Base-by-base conservation (phyloP, 805 yeast species). In the Hanseniaspora lindneri region DNA sequence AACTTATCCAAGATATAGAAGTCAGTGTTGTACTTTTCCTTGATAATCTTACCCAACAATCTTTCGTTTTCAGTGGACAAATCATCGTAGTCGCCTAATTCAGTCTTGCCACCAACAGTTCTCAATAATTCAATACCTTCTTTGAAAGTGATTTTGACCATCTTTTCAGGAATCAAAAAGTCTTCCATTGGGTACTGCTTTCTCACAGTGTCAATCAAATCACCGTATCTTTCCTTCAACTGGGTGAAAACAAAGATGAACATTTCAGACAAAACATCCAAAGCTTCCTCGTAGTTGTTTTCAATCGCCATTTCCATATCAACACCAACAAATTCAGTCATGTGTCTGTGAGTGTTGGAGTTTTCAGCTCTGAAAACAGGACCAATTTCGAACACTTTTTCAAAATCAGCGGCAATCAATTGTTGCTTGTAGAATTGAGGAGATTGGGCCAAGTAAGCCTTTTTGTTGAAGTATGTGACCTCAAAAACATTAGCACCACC, bases 281-380 rank as follows among this genome's bases (percentile, higher is more conserved):
- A 57, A 39, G 80, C 94, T 71, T 92, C 99, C 62, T 92, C 94
- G 66, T 92, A 92, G 70, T 92, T 96, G 70, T 88, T 96, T 71
- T 92, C 97, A 62, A 92, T 83, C 10, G 96, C 84, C 95, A 92
- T 87, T 70, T 92, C 99, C 69, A 92, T 69, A 73, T 92, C 99
- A 59, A 94, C 79, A 51, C 99, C 99, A 53, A 83, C 83, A 66
- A 92, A 92, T 69, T 92, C 99, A 50, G 99, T 92, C 95, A 92
- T 81, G 69, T 92, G 99, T 71, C 99, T 88, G 68, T 92, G 97
- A 19, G 98, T 89, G 73, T 92, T 88, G 53, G 97, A 89, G 74
- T 92, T 89, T 68, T 92, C 99, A 51, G 99, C 99, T 70, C 99
- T 79, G 77, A 92, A 92, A 39, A 92, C 97, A 32, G 99, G 97